A percentile compares a stretch with the other conserved stretches of the same genome.
Conservation (phyloP, 2,329 filamentous ascomycete genomes). For the Microdochium paspali region DNA sequence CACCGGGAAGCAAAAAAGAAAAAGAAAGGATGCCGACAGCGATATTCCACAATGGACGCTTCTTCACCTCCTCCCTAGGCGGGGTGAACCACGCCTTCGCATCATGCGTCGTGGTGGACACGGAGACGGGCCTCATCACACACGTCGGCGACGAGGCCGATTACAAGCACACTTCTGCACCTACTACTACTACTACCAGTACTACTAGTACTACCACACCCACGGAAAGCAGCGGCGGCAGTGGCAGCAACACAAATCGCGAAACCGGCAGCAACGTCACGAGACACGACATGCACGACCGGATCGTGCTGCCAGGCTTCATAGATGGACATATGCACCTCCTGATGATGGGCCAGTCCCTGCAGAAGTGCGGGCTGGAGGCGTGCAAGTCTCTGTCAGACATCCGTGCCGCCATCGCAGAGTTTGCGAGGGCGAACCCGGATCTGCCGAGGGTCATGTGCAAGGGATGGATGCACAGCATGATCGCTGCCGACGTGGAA, state of each 20-base stretch:
- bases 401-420: constrained; percentile 34
- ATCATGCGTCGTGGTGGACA: constrained; percentile 24
- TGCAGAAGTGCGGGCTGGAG: constrained; percentile 39
- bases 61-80: constrained; percentile 36
- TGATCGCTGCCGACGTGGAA: constrained; percentile 40
- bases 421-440: constrained; percentile 34
- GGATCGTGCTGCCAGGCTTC: constrained; percentile 41
- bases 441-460: constrained; percentile 36
- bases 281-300: constrained; percentile 25
- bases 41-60: constrained; percentile 50
- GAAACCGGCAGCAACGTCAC: too few species aligned
- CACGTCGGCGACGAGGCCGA: constrained; percentile 25
- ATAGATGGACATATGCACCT: constrained; percentile 51
- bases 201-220: too few species aligned
- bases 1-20: too few species aligned
- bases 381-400: constrained; percentile 35
- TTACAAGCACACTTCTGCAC: constrained; percentile 9
- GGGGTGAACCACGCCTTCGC: constrained; percentile 21
- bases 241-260: too few species aligned
- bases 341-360: constrained; percentile 42
- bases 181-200: too few species aligned
- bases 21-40: constrained; percentile 14
- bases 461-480: constrained; percentile 46
- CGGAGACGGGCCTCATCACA: constrained; percentile 19
- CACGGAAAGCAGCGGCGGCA: too few species aligned